Evolutionary conservation across 2,329 filamentous ascomycete species (phyloP).

Genomic region (Verruconis gallopava): DNA sequence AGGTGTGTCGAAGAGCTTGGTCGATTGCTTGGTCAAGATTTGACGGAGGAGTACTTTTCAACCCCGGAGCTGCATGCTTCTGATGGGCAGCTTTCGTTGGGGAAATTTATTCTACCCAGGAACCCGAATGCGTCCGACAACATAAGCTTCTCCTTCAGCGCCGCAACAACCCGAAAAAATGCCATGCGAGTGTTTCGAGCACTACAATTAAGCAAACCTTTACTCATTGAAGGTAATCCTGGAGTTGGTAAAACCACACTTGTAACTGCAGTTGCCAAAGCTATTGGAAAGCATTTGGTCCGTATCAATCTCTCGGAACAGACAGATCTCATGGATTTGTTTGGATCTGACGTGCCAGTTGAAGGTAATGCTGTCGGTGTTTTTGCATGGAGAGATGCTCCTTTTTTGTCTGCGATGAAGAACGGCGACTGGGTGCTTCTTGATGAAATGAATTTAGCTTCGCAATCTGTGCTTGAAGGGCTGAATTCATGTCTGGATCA

Average conservation of each 20-base stretch:
- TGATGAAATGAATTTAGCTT: conserved; percentile 98
- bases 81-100: conserved; percentile 48
- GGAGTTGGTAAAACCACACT: conserved; percentile 96
- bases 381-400: conserved; percentile 91
- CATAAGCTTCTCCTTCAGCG: conserved; percentile 63
- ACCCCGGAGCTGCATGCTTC: conserved; percentile 46
- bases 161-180: conserved; percentile 80
- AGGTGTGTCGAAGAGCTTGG: conserved; percentile 62
- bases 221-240: conserved; percentile 91
- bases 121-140: conserved; percentile 37
- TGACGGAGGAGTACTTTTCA: conserved; percentile 51
- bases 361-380: conserved; percentile 84
- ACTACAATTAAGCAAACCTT: conserved; percentile 77
- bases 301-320: conserved; percentile 97
- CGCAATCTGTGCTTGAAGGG: conserved; percentile 90
- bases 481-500: conserved; percentile 95
- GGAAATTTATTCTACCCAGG: conserved; percentile 57
- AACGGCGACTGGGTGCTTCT: conserved; percentile 91
- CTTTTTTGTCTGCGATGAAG: conserved; percentile 94
- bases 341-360: conserved; percentile 89
- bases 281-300: conserved; percentile 69
- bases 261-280: conserved; percentile 68
- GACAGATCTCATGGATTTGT: conserved; percentile 93
- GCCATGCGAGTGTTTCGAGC: conserved; percentile 84
- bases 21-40: conserved; percentile 50